Evolutionary conservation across 139 green algal species (phyloP).

Genomic region (Edaphochlamys debaryana): DNA sequence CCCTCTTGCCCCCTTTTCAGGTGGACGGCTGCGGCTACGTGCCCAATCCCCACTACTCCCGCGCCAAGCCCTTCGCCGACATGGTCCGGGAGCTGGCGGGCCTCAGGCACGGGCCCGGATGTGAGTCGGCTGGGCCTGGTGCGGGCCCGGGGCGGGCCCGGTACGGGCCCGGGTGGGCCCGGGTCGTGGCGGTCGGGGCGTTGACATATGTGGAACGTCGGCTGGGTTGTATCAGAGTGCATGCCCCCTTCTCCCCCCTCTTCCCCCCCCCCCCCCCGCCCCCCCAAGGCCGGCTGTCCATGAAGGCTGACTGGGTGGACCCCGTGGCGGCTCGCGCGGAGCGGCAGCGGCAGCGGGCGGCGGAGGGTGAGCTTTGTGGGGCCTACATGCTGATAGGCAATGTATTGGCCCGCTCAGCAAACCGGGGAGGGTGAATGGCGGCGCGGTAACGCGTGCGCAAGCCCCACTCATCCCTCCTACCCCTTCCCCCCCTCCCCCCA

Average conservation of each 20-base stretch:
- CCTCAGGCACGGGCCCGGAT: constrained; percentile 4
- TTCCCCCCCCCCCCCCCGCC: no score
- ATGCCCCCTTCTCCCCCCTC: no score
- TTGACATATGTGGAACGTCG: no score
- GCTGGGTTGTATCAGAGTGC: no score
- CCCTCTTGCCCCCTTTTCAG: constrained; percentile 23
- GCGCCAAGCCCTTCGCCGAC: constrained; percentile 54
- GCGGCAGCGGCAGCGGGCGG: constrained; percentile 37
- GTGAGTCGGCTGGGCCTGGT: background rate
- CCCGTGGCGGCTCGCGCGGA: constrained; percentile 22
- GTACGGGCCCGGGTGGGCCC: no score
- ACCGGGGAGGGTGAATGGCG: no score
- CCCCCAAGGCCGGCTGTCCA: constrained; percentile 23
- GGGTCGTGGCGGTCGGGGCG: no score
- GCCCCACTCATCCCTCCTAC: background rate
- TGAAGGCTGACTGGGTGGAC: constrained; percentile 9
- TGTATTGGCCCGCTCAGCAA: no score
- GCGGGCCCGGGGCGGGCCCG: no score
- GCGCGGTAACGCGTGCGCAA: no score
- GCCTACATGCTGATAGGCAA: no score
- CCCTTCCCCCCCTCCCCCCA: background rate
- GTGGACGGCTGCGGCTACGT: constrained; percentile 88
- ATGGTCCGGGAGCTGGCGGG: constrained; percentile 15
- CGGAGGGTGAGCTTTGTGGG: constrained; percentile 27
- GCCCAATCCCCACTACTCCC: constrained; percentile 79